Conservation (phyloP, 331 rosid genomes). For the Erythrophleum ivorense region DNA sequence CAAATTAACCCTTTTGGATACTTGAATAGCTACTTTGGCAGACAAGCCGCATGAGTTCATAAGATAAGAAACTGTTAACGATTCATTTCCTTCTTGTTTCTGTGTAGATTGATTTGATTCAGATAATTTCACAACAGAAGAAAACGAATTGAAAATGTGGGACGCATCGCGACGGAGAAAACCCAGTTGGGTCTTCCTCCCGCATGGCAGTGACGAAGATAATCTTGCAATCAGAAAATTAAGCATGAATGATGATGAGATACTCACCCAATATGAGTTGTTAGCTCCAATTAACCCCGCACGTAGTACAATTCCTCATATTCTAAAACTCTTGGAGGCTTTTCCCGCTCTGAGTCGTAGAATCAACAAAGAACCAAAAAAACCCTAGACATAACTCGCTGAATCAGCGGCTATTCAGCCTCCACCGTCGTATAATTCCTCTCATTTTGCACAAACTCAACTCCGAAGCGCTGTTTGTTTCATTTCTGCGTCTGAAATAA, state of each 20-base stretch:
- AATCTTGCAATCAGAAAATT: neutral
- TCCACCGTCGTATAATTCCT: no score
- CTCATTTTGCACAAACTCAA: no score
- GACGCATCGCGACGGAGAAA: neutral
- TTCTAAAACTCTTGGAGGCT: no score
- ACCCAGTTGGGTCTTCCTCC: neutral
- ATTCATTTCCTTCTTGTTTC: neutral
- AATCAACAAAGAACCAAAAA: no score
- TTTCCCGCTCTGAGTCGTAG: no score
- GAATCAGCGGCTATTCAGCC: no score
- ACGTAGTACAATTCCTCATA: no score
- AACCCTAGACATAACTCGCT: no score
- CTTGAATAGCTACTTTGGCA: neutral
- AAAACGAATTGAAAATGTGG: neutral
- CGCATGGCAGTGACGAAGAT: neutral
- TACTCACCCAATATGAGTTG: neutral
- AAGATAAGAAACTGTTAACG: neutral
- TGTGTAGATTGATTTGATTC: neutral
- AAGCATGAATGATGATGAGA: neutral
- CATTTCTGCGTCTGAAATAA: no score
- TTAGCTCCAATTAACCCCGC: neutral
- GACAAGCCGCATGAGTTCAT: neutral
- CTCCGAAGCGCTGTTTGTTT: no score
- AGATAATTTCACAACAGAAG: neutral
- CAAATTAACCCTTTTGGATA: neutral